Evolutionary conservation across 345 rosid genomes (phyloP), one percentile per base, ranked within the genome.

Genomic region (Linum tenue): DNA sequence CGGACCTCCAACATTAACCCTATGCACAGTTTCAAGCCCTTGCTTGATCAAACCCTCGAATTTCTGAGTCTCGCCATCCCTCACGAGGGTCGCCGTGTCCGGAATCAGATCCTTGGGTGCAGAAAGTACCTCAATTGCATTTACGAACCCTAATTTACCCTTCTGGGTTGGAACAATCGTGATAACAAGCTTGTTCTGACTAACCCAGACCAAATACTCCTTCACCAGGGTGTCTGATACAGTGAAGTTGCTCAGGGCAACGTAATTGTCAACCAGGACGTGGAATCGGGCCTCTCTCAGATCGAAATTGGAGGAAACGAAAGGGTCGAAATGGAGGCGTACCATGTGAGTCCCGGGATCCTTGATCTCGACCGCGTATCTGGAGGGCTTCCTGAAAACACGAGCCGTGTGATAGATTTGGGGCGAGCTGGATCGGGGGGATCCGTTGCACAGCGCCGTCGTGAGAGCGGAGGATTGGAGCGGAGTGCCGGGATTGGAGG

Each of bases 111-210:
- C 96, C 64, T 76, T 82, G 56, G 97, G 98, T 7, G 97, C 91
- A 68, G 97, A 92, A 37, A 92, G 80, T 56, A 92, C 94, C 69
- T 90, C 97, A 39, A 92, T 88, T 7, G 91, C 97, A 69, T 83
- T 90, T 60, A 92, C 89, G 64, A 86, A 90, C 15, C 88, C 91
- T 38, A 86, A 73, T 37, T 81, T 77, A 7, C 82, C 76, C 44
- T 63, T 78, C 35, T 61, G 16, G 31, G 77, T 41, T 10, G 98
- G 97, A 40, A 88, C 35, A 22, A 92, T 85, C 31, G 78, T 77
- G 56, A 90, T 71, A 0, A 78, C 83, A 39, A 92, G 72, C 82
- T 85, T 75, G 10, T 76, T 72, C 6, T 67, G 64, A 73, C 82
- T 72, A 22, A 82, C 76, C 79, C 80, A 76, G 56, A 92, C 60